These are phyloP conservation scores for Yamadazyma taylorii DNA, from an alignment of 1,139 yeast genomes.

Conservation along the genomic window DNA sequence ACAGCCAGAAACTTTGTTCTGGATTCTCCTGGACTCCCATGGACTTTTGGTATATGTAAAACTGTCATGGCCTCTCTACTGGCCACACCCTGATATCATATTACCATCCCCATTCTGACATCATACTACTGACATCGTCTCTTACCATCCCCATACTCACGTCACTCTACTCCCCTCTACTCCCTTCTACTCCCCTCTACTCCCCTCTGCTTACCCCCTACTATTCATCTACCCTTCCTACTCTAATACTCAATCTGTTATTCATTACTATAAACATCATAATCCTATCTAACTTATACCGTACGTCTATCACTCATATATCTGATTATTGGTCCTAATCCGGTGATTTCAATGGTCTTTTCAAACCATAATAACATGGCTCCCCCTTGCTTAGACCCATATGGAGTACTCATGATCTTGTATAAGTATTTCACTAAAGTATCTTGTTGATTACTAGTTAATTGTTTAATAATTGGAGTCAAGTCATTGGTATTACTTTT, in stretches of 20 bases:
- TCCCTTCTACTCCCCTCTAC: no score
- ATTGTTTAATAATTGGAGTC: constrained; percentile 53
- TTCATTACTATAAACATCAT: neutral
- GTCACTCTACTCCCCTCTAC: no score
- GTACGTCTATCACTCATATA: constrained; percentile 84
- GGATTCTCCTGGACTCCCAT: no score
- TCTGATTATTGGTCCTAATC: constrained; percentile 87
- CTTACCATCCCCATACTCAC: no score
- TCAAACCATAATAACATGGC: constrained; percentile 88
- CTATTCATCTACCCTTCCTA: neutral
- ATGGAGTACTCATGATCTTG: constrained; percentile 75
- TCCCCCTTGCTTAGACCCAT: constrained; percentile 87
- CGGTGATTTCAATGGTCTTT: constrained; percentile 78
- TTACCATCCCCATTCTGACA: no score
- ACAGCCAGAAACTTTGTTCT: no score
- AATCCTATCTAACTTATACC: constrained; percentile 37
- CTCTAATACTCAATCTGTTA: neutral
- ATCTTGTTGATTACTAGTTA: constrained; percentile 69
- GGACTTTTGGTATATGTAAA: no score
- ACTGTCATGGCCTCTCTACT: no score
- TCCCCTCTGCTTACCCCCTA: no score
- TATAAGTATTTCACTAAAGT: constrained; percentile 82
- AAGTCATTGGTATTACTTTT: constrained; percentile 68
- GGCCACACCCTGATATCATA: no score
- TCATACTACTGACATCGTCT: no score